Evolutionary conservation across 1,284 basidiomycete species (phyloP).

Genomic region (Thelephora terrestris): DNA sequence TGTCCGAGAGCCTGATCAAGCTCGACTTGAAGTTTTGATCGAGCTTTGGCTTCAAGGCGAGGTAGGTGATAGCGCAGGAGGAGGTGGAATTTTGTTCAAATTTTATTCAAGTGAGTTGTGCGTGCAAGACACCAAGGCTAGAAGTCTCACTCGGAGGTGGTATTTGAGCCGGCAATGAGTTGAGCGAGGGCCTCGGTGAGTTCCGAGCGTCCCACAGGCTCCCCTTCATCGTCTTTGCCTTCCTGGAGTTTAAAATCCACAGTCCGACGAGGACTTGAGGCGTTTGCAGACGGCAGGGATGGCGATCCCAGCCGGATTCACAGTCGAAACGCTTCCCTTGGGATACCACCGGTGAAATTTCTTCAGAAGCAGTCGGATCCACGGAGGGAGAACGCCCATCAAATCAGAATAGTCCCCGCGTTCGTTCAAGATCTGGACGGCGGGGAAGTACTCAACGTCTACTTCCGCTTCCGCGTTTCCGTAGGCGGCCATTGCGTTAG

Average conservation of each 20-base stretch:
- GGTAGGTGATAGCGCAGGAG: constrained; percentile 76
- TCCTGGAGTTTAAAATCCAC: constrained; percentile 75
- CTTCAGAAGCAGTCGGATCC: constrained; percentile 64
- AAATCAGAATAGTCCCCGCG: too few species aligned
- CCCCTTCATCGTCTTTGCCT: constrained; percentile 70
- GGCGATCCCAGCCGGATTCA: constrained; percentile 72
- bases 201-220: constrained; percentile 70
- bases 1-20: constrained; percentile 28
- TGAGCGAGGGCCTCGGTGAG: constrained; percentile 56
- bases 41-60: constrained; percentile 54
- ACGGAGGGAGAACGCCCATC: constrained; percentile 76
- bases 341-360: too few species aligned
- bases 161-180: constrained; percentile 37
- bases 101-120: background rate
- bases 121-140: constrained; percentile 48
- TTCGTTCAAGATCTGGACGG: constrained; percentile 81
- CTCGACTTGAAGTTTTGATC: constrained; percentile 15
- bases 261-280: constrained; percentile 50
- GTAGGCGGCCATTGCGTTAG: too few species aligned
- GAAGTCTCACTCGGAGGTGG: constrained; percentile 78
- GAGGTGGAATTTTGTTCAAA: constrained; percentile 35
- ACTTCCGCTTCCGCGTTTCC: constrained; percentile 26
- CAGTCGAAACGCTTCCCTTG: constrained; percentile 60
- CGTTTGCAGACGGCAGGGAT: constrained; percentile 71
- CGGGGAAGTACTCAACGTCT: constrained; percentile 59